Percentiles rank a stretch among this genome's conserved stretches.
phyloP scores from a whole-genome alignment of 2,329 filamentous ascomycete genomes.

The Didymella keratinophila region DNA sequence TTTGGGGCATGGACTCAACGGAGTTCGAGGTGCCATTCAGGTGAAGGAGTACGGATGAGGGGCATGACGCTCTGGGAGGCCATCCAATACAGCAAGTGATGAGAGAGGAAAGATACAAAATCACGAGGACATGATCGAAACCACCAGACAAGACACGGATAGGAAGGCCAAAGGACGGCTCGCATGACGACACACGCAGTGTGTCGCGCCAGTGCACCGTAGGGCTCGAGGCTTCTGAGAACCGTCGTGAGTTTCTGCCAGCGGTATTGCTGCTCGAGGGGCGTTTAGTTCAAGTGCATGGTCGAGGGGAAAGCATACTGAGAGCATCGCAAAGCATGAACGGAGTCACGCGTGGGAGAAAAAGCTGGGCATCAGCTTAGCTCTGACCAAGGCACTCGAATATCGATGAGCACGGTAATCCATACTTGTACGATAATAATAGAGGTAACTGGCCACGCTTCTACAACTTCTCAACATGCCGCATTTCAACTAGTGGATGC shows the following conservation, averaged over 20 bases:
- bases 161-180: neutral
- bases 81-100: neutral
- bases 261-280: neutral
- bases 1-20: constrained; percentile 55
- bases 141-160: neutral
- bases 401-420: neutral
- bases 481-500: too few species aligned
- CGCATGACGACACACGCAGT: neutral
- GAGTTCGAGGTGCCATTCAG: constrained; percentile 44
- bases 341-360: neutral
- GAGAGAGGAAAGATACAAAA: neutral
- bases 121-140: neutral
- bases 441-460: too few species aligned
- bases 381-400: neutral
- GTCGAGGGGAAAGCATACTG: neutral
- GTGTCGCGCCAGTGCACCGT: neutral
- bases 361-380: neutral
- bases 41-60: constrained; percentile 17
- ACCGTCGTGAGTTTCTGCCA: neutral
- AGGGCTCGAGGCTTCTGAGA: neutral
- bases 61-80: neutral
- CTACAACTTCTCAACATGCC: too few species aligned
- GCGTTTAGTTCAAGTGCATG: neutral
- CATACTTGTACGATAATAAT: neutral
- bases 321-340: neutral